phyloP scores from a whole-genome alignment of 345 rosid genomes.

The Euphorbia tirucalli region DNA sequence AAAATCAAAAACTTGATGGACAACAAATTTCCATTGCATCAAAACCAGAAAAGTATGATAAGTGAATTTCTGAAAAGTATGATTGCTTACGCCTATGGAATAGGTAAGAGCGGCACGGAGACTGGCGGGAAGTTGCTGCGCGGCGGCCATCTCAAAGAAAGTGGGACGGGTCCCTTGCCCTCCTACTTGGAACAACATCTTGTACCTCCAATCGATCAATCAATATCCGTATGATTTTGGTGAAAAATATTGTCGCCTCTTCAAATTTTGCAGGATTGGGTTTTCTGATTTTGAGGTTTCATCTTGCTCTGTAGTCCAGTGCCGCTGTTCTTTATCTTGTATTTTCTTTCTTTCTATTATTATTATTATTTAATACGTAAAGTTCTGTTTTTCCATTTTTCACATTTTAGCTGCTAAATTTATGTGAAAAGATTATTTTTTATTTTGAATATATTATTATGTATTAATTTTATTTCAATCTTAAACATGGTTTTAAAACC shows the following conservation, averaged over 20 bases:
- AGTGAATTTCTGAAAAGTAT: not conserved
- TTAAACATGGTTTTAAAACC: no score
- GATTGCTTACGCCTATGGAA: conserved; percentile 70
- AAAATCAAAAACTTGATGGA: conserved; percentile 9
- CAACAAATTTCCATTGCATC: not conserved
- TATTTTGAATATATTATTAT: no score
- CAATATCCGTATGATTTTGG: not conserved
- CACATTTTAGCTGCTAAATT: not conserved
- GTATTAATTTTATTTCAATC: no score
- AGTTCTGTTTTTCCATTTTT: not conserved
- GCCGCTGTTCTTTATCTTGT: no score
- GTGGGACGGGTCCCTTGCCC: conserved; percentile 98
- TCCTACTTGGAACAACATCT: conserved; percentile 96
- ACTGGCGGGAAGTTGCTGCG: conserved; percentile 98
- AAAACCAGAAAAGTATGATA: not conserved
- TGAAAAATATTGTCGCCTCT: not conserved
- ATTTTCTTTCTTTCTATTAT: no score
- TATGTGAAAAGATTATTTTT: not conserved
- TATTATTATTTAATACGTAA: no score
- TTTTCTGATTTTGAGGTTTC: not conserved
- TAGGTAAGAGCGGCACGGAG: conserved; percentile 94
- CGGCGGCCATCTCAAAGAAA: conserved; percentile 99
- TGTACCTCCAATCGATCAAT: conserved; percentile 16
- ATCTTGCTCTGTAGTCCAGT: no score
- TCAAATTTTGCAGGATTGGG: not conserved